These are phyloP conservation scores for Leishmania martiniquensis DNA, from an alignment of 208 protist species.

Conservation along the genomic window DNA sequence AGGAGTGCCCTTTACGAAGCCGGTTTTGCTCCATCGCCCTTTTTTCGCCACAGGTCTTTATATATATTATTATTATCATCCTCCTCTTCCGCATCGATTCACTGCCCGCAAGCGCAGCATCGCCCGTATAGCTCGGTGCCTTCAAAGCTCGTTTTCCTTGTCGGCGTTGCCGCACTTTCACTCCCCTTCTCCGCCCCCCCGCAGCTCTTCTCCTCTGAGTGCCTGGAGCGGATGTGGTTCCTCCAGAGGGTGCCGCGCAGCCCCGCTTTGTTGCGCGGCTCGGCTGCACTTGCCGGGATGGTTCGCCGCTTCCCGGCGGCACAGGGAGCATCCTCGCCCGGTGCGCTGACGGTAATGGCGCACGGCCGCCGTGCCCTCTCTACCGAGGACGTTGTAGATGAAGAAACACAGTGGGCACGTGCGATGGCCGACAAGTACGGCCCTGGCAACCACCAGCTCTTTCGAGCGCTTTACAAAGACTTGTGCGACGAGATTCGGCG, in stretches of 20 bases:
- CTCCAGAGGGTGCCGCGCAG: neutral
- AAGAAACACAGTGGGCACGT: slow-evolving; percentile 40
- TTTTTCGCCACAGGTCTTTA: neutral
- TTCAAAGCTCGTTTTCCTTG: neutral
- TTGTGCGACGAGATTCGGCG: slow-evolving; percentile 79
- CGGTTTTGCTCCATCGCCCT: neutral
- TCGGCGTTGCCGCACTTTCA: too few species aligned
- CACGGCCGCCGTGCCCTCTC: slow-evolving; percentile 15
- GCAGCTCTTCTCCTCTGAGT: slow-evolving; percentile 6
- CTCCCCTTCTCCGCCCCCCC: neutral
- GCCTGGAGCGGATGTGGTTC: neutral
- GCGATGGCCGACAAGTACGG: slow-evolving; percentile 68
- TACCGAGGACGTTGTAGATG: slow-evolving; percentile 25
- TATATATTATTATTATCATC: too few species aligned
- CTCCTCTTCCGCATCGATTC: neutral
- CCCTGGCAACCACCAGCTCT: slow-evolving; percentile 70
- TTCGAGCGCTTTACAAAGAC: slow-evolving; percentile 82
- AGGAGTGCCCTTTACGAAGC: neutral
- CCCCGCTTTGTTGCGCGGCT: neutral
- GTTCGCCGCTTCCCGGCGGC: neutral
- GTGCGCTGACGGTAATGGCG: neutral
- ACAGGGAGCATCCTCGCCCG: neutral
- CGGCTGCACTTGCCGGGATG: neutral
- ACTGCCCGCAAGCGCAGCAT: neutral
- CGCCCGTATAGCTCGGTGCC: neutral